These are phyloP conservation scores for Daedalea quercina DNA, from an alignment of 768 basidiomycete species.

Conservation along the genomic window DNA sequence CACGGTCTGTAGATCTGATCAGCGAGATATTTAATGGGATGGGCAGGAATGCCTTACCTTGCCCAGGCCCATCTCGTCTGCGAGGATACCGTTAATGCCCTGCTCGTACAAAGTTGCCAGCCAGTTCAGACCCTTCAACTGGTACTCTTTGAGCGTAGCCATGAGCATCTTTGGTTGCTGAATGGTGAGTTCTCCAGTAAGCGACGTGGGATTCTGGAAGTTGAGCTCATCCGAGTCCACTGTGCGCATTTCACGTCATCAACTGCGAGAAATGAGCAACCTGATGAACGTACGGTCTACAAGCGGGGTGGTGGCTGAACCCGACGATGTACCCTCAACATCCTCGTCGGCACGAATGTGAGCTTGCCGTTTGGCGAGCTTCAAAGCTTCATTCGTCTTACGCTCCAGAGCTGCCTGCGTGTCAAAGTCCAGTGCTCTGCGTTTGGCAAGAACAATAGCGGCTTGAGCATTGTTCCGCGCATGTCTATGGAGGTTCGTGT, in stretches of 20 bases:
- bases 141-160: slow-evolving; percentile 96
- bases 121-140: slow-evolving; percentile 97
- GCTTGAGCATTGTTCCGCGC: slow-evolving; percentile 87
- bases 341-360: slow-evolving; percentile 39
- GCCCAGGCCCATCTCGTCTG: slow-evolving; percentile 97
- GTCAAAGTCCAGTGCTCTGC: slow-evolving; percentile 83
- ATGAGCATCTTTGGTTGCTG: slow-evolving; percentile 93
- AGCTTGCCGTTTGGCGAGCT: slow-evolving; percentile 51
- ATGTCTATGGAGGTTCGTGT: slow-evolving; percentile 78
- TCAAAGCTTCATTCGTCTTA: slow-evolving; percentile 72
- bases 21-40: neutral
- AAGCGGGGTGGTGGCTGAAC: slow-evolving; percentile 35
- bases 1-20: slow-evolving; percentile 56
- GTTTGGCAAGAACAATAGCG: slow-evolving; percentile 71
- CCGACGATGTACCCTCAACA: slow-evolving; percentile 18
- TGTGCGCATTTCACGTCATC: slow-evolving; percentile 22
- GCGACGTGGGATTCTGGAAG: slow-evolving; percentile 95
- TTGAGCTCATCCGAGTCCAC: slow-evolving; percentile 97
- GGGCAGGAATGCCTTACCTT: slow-evolving; percentile 42
- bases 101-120: slow-evolving; percentile 96
- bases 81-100: slow-evolving; percentile 98
- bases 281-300: slow-evolving; percentile 59
- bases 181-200: slow-evolving; percentile 79
- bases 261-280: neutral
- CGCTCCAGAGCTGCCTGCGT: slow-evolving; percentile 72